Conservation (phyloP, 495 filamentous ascomycete species). For the Poronia punctata region DNA sequence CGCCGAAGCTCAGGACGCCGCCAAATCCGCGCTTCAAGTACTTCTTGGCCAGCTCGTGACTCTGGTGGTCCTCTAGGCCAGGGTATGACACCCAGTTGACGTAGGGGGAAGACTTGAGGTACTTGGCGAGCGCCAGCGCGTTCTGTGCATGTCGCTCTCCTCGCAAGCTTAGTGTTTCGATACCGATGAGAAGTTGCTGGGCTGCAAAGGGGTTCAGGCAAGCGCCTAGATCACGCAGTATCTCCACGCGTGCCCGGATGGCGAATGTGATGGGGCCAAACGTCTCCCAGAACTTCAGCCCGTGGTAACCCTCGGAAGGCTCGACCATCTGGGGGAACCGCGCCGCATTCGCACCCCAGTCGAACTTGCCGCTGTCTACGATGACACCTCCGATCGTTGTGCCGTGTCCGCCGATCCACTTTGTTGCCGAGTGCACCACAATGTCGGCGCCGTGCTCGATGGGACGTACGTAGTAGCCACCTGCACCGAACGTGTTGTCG, state of each 20-base stretch:
- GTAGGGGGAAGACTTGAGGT: conserved; percentile 75
- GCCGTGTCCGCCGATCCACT: conserved; percentile 98
- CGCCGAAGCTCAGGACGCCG: conserved; percentile 86
- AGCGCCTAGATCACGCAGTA: conserved; percentile 80
- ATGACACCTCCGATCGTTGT: conserved; percentile 91
- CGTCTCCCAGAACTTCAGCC: conserved; percentile 94
- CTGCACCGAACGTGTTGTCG: conserved; percentile 97
- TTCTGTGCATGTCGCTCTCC: conserved; percentile 86
- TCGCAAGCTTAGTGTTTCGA: conserved; percentile 85
- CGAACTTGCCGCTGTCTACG: conserved; percentile 89
- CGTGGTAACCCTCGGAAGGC: conserved; percentile 89
- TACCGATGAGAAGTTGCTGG: conserved; percentile 84
- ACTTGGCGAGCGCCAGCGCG: conserved; percentile 70
- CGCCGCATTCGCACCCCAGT: conserved; percentile 84
- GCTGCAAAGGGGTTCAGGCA: conserved; percentile 88
- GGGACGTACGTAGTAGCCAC: conserved; percentile 82
- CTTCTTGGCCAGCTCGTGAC: conserved; percentile 77
- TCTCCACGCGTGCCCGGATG: conserved; percentile 69
- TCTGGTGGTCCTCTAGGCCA: conserved; percentile 74
- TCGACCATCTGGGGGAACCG: conserved; percentile 94
- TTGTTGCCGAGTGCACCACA: conserved; percentile 90
- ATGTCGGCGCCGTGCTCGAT: conserved; percentile 94
- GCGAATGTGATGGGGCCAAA: conserved; percentile 82
- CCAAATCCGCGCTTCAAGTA: conserved; percentile 86
- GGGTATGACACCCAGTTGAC: conserved; percentile 95